These are phyloP conservation scores for Wickerhamiella sergipiensis DNA, from an alignment of 805 yeast species.

Conservation along the genomic window DNA sequence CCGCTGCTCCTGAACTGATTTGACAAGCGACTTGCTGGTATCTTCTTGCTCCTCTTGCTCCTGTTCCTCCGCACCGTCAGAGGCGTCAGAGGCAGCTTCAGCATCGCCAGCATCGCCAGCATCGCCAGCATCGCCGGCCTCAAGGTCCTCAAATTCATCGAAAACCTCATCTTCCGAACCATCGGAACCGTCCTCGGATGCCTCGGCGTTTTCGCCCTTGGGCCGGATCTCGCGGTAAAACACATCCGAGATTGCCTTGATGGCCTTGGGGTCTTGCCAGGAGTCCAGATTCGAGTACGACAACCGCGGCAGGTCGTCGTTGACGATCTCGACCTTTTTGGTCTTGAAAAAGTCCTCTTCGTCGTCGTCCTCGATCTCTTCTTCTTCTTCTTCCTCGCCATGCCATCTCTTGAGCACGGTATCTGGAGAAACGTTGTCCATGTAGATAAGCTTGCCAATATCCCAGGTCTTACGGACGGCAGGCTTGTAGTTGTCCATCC, in stretches of 20 bases:
- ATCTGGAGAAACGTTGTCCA: conserved; percentile 60
- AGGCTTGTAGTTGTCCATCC: conserved; percentile 31
- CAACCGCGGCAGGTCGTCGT: conserved; percentile 17
- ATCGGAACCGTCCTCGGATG: conserved; percentile 16
- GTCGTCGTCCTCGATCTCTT: conserved; percentile 14
- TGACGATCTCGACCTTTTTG: conserved; percentile 7
- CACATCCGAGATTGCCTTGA: conserved; percentile 12
- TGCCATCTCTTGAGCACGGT: conserved; percentile 22
- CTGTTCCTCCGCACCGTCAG: conserved; percentile 11
- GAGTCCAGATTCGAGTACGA: conserved; percentile 10
- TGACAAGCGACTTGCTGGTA: conserved; percentile 14
- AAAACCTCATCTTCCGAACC: conserved; percentile 23
- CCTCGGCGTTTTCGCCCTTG: conserved; percentile 21
- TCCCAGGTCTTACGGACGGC: conserved; percentile 53
- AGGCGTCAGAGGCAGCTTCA: conserved; percentile 28
- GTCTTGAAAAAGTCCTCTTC: conserved; percentile 24
- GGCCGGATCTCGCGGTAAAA: conserved; percentile 23
- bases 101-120: conserved; percentile 12
- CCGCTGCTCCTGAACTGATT: conserved; percentile 60
- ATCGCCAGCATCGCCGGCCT: conserved; percentile 18
- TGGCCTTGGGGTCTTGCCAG: conserved; percentile 20
- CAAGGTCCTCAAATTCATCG: conserved; percentile 24
- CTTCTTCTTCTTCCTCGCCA: conserved; percentile 16
- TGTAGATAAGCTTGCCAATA: conserved; percentile 64
- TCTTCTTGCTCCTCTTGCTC: conserved; percentile 21